phyloP scores from a whole-genome alignment of 306 rosid genomes.

The Canavalia ensiformis region DNA sequence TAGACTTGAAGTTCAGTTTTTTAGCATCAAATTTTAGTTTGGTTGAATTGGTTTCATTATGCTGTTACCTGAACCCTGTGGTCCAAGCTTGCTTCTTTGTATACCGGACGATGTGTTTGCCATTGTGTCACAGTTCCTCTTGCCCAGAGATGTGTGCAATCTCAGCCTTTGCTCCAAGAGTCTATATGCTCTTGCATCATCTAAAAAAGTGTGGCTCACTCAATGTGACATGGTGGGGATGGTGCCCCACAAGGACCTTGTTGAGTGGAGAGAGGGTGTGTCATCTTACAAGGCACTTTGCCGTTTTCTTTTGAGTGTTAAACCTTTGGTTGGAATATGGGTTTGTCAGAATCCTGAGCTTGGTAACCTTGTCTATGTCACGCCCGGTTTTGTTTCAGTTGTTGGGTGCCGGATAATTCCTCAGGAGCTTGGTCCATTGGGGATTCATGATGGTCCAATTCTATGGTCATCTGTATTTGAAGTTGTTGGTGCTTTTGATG shows the following conservation, averaged over 20 bases:
- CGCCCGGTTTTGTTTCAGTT: conserved; percentile 84
- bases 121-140: conserved; percentile 60
- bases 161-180: conserved; percentile 71
- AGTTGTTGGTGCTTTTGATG: conserved; percentile 66
- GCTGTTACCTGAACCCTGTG: conserved; percentile 57
- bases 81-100: conserved; percentile 62
- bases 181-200: conserved; percentile 55
- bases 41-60: conserved; percentile 36
- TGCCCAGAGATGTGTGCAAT: conserved; percentile 71
- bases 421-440: conserved; percentile 85
- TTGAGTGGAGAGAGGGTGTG: conserved; percentile 72
- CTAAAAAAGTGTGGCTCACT: conserved; percentile 77
- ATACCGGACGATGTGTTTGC: conserved; percentile 74
- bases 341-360: conserved; percentile 95
- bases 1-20: conserved; percentile 20
- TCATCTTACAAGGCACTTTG: conserved; percentile 78
- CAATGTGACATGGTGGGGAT: conserved; percentile 68
- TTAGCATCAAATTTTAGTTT: conserved; percentile 7
- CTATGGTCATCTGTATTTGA: conserved; percentile 89
- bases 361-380: conserved; percentile 85
- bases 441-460: conserved; percentile 79
- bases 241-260: conserved; percentile 59
- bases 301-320: conserved; percentile 64
- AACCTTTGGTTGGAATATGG: conserved; percentile 82
- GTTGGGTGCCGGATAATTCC: conserved; percentile 83